These are phyloP conservation scores for Lecanicillium sp. DNA, from an alignment of 2,329 filamentous ascomycete genomes.

Conservation along the genomic window DNA sequence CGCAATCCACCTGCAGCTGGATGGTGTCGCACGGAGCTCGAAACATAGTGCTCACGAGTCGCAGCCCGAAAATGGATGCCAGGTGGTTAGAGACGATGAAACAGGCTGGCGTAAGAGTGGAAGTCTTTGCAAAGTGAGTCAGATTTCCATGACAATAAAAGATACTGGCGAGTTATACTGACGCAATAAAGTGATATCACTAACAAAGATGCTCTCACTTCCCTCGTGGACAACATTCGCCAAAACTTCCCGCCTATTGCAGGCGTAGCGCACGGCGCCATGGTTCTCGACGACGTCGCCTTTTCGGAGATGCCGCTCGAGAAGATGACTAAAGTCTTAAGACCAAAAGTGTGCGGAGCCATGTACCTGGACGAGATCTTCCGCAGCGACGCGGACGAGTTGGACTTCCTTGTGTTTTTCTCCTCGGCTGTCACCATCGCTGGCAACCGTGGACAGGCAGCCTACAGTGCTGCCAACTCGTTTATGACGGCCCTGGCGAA, in stretches of 20 bases:
- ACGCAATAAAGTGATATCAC: too few species aligned
- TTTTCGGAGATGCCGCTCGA: slow-evolving; percentile 13
- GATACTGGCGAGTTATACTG: too few species aligned
- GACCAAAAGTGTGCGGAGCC: slow-evolving; percentile 9
- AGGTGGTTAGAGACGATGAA: slow-evolving; percentile 6
- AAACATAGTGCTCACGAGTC: slow-evolving; percentile 26
- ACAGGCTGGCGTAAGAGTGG: slow-evolving; percentile 1
- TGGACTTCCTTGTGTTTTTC: slow-evolving; percentile 11
- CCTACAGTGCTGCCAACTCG: slow-evolving; percentile 16
- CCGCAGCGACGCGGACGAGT: neutral
- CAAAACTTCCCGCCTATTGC: slow-evolving; percentile 23
- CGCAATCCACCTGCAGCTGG: slow-evolving; percentile 26
- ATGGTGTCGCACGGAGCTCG: slow-evolving; percentile 27
- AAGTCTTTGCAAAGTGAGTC: slow-evolving; percentile 2
- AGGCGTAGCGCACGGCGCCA: slow-evolving; percentile 29
- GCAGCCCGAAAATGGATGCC: slow-evolving; percentile 22
- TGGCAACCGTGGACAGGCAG: slow-evolving; percentile 6
- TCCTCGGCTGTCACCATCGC: slow-evolving; percentile 6
- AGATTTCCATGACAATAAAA: slow-evolving; percentile 9
- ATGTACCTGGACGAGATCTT: slow-evolving; percentile 7
- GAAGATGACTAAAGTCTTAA: slow-evolving; percentile 1
- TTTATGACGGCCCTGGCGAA: slow-evolving; percentile 25
- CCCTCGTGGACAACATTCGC: slow-evolving; percentile 13
- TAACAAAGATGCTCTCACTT: slow-evolving; percentile 8
- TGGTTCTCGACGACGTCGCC: slow-evolving; percentile 23